Evolutionary conservation across 139 green algal species (phyloP).

Genomic region (Volvox africanus): DNA sequence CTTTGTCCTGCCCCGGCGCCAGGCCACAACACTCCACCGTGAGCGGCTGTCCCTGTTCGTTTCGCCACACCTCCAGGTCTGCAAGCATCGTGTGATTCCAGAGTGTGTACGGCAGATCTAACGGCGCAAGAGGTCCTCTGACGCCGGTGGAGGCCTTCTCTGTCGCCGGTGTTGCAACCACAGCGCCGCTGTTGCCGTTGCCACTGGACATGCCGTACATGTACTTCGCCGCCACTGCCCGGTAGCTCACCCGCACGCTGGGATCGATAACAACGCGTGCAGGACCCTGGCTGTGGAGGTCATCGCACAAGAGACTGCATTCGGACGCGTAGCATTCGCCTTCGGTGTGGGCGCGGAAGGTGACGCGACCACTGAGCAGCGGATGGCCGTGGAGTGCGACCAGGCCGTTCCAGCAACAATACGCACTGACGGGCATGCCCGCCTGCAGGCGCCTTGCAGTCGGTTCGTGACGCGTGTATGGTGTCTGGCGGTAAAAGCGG

Average conservation of each 20-base stretch:
- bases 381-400: slow-evolving; percentile 60
- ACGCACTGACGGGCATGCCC: slow-evolving; percentile 63
- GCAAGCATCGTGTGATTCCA: background rate
- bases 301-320: slow-evolving; percentile 75
- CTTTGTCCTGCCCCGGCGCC: slow-evolving; percentile 43
- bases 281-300: slow-evolving; percentile 61
- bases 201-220: background rate
- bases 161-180: background rate
- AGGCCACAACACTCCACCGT: slow-evolving; percentile 63
- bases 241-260: slow-evolving; percentile 63
- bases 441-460: slow-evolving; percentile 26
- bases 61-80: background rate
- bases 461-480: slow-evolving; percentile 5
- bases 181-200: background rate
- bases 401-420: slow-evolving; percentile 83
- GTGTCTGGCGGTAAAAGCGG: background rate
- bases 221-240: background rate
- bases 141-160: background rate
- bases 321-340: slow-evolving; percentile 71
- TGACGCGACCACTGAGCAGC: slow-evolving; percentile 46
- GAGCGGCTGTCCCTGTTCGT: background rate
- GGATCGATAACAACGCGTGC: slow-evolving; percentile 71
- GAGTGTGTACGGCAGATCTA: background rate
- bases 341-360: slow-evolving; percentile 52
- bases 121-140: background rate